Conservation (phyloP, 179 eudicot genomes). For the Beta corolliflora region DNA sequence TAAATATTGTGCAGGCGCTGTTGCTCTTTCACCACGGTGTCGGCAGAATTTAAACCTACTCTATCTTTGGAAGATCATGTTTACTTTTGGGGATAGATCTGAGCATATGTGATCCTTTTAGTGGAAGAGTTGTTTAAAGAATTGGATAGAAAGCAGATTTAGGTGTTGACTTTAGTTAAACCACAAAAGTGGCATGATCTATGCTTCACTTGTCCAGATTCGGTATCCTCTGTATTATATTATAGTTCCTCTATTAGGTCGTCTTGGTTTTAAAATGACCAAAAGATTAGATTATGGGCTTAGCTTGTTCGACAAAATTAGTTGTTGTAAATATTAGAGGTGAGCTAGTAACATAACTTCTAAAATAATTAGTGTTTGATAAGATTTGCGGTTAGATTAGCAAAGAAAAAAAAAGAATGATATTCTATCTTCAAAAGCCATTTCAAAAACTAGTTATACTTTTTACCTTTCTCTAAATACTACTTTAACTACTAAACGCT, state of each 20-base stretch:
- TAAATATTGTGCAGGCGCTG: too few relatives aligned
- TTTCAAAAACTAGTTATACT: too few relatives aligned
- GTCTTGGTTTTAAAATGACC: constrained; percentile 13
- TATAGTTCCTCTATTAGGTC: background rate
- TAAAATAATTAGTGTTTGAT: too few relatives aligned
- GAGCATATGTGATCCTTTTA: constrained; percentile 8
- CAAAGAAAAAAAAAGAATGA: too few relatives aligned
- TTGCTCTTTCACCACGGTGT: background rate
- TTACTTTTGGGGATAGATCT: constrained; percentile 5
- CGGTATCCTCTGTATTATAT: constrained; percentile 3
- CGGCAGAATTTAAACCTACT: background rate
- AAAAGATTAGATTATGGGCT: background rate
- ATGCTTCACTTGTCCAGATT: constrained; percentile 2
- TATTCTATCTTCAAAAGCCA: too few relatives aligned
- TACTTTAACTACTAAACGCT: too few relatives aligned
- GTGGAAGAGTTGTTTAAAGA: constrained; percentile 31
- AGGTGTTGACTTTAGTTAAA: constrained; percentile 26
- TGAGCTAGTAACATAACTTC: too few relatives aligned
- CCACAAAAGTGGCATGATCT: constrained; percentile 24
- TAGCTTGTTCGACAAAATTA: too few relatives aligned
- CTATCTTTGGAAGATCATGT: constrained; percentile 16
- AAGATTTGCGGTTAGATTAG: too few relatives aligned
- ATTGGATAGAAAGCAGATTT: constrained; percentile 11
- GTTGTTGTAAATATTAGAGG: too few relatives aligned
- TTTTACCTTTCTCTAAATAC: too few relatives aligned